phyloP scores from a whole-genome alignment of 2,329 filamentous ascomycete genomes.

The Alternaria longipes region DNA sequence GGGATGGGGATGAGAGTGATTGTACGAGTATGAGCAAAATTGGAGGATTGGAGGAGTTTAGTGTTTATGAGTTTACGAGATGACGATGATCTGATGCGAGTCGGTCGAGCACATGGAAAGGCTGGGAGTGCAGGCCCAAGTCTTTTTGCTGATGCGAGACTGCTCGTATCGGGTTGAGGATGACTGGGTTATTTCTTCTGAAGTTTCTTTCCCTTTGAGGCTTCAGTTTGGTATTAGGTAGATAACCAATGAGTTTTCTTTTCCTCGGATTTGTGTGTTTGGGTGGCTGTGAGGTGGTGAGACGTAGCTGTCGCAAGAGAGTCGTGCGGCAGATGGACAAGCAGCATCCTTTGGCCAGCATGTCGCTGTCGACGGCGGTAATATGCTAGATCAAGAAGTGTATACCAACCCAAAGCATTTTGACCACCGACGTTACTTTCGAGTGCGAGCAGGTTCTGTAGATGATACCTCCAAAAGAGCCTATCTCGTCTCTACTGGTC shows the following conservation, averaged over 20 bases:
- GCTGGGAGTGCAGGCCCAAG: slow-evolving; percentile 46
- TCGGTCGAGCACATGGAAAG: slow-evolving; percentile 10
- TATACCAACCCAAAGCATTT: too few relatives aligned
- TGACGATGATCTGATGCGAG: not conserved
- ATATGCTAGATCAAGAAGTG: too few relatives aligned
- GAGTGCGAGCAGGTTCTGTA: too few relatives aligned
- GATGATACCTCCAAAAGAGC: too few relatives aligned
- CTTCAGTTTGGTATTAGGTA: slow-evolving; percentile 4
- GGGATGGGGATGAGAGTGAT: slow-evolving; percentile 11
- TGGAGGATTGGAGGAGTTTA: slow-evolving; percentile 1
- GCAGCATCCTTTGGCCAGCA: too few relatives aligned
- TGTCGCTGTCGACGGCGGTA: too few relatives aligned
- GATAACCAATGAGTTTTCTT: slow-evolving; percentile 4
- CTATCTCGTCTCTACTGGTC: too few relatives aligned
- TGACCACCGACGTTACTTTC: too few relatives aligned
- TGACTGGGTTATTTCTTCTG: not conserved
- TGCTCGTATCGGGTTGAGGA: not conserved
- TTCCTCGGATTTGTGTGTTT: not conserved
- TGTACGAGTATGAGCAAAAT: slow-evolving; percentile 33
- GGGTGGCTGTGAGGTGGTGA: not conserved
- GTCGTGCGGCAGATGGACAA: not conserved
- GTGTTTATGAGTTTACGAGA: not conserved
- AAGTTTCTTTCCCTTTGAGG: not conserved
- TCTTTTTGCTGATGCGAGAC: slow-evolving; percentile 10
- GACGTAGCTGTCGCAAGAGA: not conserved